These are phyloP conservation scores for Polyrhizophydium stewartii DNA, from an alignment of 371 early-diverging fungal genomes.

Conservation along the genomic window DNA sequence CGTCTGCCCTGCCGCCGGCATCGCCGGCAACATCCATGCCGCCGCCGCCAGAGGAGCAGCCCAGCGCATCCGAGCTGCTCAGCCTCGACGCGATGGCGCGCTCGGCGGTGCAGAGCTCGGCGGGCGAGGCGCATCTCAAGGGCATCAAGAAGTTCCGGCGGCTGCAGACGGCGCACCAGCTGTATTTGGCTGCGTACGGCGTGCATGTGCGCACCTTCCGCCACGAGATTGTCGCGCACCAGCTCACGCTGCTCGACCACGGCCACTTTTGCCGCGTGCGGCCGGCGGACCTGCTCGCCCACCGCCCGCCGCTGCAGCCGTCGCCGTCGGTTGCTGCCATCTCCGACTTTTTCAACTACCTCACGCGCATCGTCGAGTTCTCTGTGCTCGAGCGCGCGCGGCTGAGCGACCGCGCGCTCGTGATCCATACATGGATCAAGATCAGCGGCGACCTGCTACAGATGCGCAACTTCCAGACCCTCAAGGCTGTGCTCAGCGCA, in stretches of 20 bases:
- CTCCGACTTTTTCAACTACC: slow-evolving; percentile 79
- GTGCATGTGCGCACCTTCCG: too few relatives aligned
- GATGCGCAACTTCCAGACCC: slow-evolving; percentile 68
- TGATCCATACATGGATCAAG: slow-evolving; percentile 71
- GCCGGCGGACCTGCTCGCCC: slow-evolving; percentile 55
- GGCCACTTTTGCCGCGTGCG: slow-evolving; percentile 66
- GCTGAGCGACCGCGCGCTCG: slow-evolving; percentile 59
- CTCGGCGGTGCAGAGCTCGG: too few relatives aligned
- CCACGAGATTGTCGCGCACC: slow-evolving; percentile 56
- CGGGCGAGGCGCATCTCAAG: too few relatives aligned
- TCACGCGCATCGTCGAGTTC: slow-evolving; percentile 70
- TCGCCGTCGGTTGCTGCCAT: slow-evolving; percentile 66
- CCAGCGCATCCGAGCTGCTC: too few relatives aligned
- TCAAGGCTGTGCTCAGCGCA: slow-evolving; percentile 70
- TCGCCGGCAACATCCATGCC: too few relatives aligned
- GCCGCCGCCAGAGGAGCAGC: too few relatives aligned
- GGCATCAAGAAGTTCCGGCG: too few relatives aligned
- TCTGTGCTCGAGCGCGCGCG: slow-evolving; percentile 61
- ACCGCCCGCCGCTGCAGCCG: slow-evolving; percentile 60
- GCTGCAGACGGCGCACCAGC: too few relatives aligned
- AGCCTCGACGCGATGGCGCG: too few relatives aligned
- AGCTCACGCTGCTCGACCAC: slow-evolving; percentile 69
- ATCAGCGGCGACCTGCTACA: slow-evolving; percentile 61
- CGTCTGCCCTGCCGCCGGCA: too few relatives aligned
- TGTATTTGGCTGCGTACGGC: too few relatives aligned